phyloP scores from a whole-genome alignment of 139 green algal genomes.

The Tetradesmus lagerheimii region DNA sequence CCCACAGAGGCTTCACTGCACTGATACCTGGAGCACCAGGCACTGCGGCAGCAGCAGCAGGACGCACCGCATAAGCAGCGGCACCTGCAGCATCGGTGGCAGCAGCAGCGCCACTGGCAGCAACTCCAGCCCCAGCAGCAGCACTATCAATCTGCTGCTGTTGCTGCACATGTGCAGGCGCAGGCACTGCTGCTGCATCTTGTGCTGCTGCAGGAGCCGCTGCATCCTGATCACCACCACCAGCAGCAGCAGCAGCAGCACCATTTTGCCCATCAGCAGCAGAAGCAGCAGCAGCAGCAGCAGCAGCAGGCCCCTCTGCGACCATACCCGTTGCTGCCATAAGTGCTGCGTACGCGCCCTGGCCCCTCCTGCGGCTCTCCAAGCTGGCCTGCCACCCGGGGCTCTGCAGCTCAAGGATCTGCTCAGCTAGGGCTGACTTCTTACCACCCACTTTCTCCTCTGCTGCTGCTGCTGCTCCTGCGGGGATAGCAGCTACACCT shows the following conservation, averaged over 20 bases:
- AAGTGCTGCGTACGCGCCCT: conserved; percentile 44
- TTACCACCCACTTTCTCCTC: background rate
- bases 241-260: background rate
- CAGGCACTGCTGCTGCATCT: conserved; percentile 14
- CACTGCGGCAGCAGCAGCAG: background rate
- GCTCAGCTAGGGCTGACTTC: conserved; percentile 6
- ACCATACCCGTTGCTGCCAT: conserved; percentile 36
- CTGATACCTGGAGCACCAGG: background rate
- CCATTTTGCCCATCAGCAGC: background rate
- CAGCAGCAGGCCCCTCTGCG: background rate
- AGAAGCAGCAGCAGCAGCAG: conserved; percentile 19
- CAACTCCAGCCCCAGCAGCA: background rate
- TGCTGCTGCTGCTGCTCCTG: conserved; percentile 2
- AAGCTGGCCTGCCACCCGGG: conserved; percentile 33
- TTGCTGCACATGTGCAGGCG: no score
- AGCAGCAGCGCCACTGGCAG: background rate
- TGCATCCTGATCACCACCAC: background rate
- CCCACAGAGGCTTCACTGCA: conserved; percentile 4
- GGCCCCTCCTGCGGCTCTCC: background rate
- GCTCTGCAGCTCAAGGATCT: conserved; percentile 23
- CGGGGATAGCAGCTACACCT: background rate
- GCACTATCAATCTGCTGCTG: background rate
- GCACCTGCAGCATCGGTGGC: background rate
- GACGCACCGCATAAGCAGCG: background rate
- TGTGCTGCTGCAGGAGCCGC: background rate